These are phyloP conservation scores for Gossypium laxum DNA, from an alignment of 441 rosid genomes.

Conservation along the genomic window DNA sequence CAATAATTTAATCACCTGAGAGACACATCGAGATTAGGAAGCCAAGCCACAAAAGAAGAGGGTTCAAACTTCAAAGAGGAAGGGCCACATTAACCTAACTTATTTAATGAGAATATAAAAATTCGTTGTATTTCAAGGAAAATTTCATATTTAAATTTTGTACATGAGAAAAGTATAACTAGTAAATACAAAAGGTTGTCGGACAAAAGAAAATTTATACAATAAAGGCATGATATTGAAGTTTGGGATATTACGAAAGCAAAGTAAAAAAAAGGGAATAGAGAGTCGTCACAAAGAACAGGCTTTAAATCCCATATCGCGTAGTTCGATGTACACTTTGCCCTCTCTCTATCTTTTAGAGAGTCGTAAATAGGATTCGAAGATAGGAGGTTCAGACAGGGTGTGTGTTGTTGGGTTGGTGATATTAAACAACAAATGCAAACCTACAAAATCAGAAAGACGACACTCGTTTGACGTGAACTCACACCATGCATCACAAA, in stretches of 20 bases:
- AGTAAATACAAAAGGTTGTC: neutral
- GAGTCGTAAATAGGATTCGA: constrained; percentile 34
- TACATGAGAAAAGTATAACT: constrained; percentile 12
- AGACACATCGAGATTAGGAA: constrained; percentile 21
- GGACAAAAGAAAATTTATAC: too few species aligned
- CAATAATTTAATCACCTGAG: constrained; percentile 46
- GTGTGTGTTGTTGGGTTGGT: constrained; percentile 16
- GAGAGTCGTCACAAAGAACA: constrained; percentile 26
- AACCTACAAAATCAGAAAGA: constrained; percentile 31
- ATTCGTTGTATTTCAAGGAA: too few species aligned
- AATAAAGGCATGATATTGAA: neutral
- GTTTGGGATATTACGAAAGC: neutral
- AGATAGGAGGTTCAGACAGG: constrained; percentile 19
- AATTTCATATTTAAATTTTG: neutral
- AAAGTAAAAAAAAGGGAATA: neutral
- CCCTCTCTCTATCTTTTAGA: constrained; percentile 20
- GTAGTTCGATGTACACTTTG: constrained; percentile 36
- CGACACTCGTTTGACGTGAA: constrained; percentile 43
- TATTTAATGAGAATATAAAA: too few species aligned
- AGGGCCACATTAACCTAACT: neutral
- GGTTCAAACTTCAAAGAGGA: neutral
- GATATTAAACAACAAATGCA: constrained; percentile 33
- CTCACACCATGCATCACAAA: constrained; percentile 12
- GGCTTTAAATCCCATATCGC: constrained; percentile 40
- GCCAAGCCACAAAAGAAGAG: neutral